Evolutionary conservation across 176 grass and related monocot species (phyloP), one percentile per base, ranked within the genome.

Genomic region (Hsuehochloa calcarea): DNA sequence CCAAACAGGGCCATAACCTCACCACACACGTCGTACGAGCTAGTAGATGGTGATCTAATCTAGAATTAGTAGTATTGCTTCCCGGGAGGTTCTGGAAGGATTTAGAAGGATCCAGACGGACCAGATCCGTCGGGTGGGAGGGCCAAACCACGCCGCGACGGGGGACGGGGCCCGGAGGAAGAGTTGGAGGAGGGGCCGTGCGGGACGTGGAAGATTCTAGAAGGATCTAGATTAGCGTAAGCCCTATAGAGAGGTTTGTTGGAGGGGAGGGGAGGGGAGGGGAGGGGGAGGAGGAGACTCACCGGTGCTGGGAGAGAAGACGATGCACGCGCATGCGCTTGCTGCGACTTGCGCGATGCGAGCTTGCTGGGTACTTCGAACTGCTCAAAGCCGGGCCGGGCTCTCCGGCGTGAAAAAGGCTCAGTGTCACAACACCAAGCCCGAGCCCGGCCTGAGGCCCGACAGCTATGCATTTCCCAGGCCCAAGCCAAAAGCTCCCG

Each of bases 241-340:
- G 0, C 51, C 55, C 55, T n/a, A 58, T 58, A 10, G n/a, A 46
- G 54, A 77, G 74, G 59, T 27, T 38, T 61, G 75, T 6, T 8
- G 52, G 20, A 54, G 19, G 17, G 52, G 52, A 6, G 1, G 49
- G 17, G 49, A 17, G 4, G 15, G 17, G 51, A 3, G 15, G 46
- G 12, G 12, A 12, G 46, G 4, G 43, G n/a, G 14, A 20, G 14
- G 4, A 29, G 56, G 2, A 19, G 75, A 78, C 75, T 78, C 38
- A 78, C 75, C 56, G 44, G 75, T 17, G 74, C 52, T 55, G 72
- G 49, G 15, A 16, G 14, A 14, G 72, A 75, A 13, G 73, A 75
- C 19, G 31, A 55, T 8, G 37, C 39, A 40, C 39, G 6, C 39
- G 39, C 39, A 40, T 6, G 39, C 39, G 7, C 6, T 40, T 40